phyloP scores from a whole-genome alignment of 805 yeast species.

The Teunomyces kruisii region DNA sequence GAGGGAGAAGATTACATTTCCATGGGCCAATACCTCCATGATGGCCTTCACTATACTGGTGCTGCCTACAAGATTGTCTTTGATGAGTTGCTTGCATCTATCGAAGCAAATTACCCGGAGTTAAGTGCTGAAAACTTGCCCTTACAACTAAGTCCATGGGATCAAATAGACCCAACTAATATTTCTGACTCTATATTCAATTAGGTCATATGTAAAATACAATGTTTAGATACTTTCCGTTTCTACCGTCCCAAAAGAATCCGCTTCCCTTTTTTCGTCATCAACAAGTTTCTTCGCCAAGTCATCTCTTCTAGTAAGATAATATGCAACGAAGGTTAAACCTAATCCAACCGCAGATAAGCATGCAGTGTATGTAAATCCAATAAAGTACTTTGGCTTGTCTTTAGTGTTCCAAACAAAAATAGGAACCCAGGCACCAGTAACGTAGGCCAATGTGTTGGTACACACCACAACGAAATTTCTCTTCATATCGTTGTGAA shows the following conservation, averaged over 20 bases:
- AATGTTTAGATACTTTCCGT: neutral
- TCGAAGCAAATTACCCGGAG: conserved; percentile 48
- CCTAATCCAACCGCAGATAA: conserved; percentile 26
- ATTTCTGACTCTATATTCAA: conserved; percentile 7
- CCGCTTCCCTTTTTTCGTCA: neutral
- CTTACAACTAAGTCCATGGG: conserved; percentile 41
- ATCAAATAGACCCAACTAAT: conserved; percentile 20
- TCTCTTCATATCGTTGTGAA: conserved; percentile 43
- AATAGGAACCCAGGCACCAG: conserved; percentile 40
- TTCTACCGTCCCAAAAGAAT: neutral
- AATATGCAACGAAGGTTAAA: conserved; percentile 26
- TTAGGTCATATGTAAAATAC: neutral
- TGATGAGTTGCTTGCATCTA: conserved; percentile 40
- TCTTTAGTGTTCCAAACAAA: conserved; percentile 39
- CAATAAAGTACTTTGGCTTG: conserved; percentile 31
- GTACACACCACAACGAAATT: conserved; percentile 37
- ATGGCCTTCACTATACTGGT: neutral
- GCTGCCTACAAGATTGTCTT: conserved; percentile 46
- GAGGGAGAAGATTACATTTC: neutral
- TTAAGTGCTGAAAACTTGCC: conserved; percentile 41
- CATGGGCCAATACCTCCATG: neutral
- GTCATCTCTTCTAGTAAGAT: conserved; percentile 27
- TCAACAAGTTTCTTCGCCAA: conserved; percentile 2
- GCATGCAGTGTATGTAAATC: conserved; percentile 27
- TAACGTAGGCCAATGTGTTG: conserved; percentile 39